These are phyloP conservation scores for Cotoneaster glaucophyllus DNA, from an alignment of 306 rosid species.

Conservation along the genomic window DNA sequence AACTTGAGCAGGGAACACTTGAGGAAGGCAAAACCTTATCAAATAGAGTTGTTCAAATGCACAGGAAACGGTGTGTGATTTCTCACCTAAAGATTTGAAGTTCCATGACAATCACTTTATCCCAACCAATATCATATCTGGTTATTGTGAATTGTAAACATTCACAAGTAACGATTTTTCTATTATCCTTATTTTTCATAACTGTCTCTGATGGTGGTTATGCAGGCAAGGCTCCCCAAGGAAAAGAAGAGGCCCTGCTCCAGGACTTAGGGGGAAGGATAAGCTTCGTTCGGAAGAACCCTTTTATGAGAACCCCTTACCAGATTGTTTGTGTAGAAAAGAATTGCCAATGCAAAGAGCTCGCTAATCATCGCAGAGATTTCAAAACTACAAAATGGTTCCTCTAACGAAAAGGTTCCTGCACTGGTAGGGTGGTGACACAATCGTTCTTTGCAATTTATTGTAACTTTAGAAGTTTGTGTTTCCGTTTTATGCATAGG, in stretches of 20 bases:
- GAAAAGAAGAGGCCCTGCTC: constrained; percentile 85
- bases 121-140: neutral
- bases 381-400: constrained; percentile 9
- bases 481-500: constrained; percentile 1
- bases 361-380: constrained; percentile 17
- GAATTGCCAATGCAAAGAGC: constrained; percentile 23
- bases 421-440: neutral
- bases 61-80: constrained; percentile 49
- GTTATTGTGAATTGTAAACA: neutral
- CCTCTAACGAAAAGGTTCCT: neutral
- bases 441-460: neutral
- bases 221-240: constrained; percentile 68
- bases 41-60: constrained; percentile 54
- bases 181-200: neutral
- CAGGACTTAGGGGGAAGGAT: constrained; percentile 80
- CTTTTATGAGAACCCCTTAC: constrained; percentile 80
- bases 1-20: constrained; percentile 55
- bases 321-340: constrained; percentile 71
- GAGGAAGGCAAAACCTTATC: constrained; percentile 53
- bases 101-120: neutral
- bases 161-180: neutral
- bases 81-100: neutral
- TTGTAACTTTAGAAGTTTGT: constrained; percentile 11
- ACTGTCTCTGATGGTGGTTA: constrained; percentile 13
- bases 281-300: constrained; percentile 93